phyloP scores from a whole-genome alignment of 2,329 filamentous ascomycete genomes.

The Fusarium albosuccineum region DNA sequence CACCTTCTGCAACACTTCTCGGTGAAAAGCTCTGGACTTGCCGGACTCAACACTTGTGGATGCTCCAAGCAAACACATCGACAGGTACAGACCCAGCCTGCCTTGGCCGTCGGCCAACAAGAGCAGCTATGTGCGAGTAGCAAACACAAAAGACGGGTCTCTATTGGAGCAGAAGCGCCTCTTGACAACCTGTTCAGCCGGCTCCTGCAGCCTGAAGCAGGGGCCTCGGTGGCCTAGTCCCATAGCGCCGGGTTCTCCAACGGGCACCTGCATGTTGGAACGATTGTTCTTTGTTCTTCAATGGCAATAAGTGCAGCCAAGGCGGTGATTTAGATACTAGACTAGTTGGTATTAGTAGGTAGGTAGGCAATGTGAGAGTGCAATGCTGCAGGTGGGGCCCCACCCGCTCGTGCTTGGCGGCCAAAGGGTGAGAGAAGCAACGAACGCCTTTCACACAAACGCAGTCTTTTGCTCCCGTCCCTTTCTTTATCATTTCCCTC shows the following conservation, averaged over 20 bases:
- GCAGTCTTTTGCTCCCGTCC: neutral
- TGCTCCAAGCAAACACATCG: neutral
- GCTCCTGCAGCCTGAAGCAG: neutral
- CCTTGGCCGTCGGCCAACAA: constrained; percentile 8
- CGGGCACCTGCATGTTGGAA: constrained; percentile 1
- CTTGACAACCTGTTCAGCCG: neutral
- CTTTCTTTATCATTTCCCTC: neutral
- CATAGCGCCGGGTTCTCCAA: neutral
- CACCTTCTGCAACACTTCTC: too few species aligned
- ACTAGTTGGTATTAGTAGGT: neutral
- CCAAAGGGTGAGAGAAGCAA: neutral
- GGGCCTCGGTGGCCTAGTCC: neutral
- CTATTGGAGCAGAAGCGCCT: constrained; percentile 4
- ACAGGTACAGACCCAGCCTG: neutral
- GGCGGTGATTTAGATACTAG: too few species aligned
- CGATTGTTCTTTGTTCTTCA: constrained; percentile 4
- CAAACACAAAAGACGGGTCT: neutral
- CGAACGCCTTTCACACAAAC: neutral
- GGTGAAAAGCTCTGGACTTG: neutral
- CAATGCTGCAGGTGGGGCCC: neutral
- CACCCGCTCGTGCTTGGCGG: neutral
- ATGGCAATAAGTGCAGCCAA: neutral
- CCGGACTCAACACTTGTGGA: neutral
- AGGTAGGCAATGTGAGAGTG: neutral
- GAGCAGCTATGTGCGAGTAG: neutral